Evolutionary conservation across 441 rosid species (phyloP), one percentile per base, ranked within the genome.

Genomic region (Flueggea neowawraea): DNA sequence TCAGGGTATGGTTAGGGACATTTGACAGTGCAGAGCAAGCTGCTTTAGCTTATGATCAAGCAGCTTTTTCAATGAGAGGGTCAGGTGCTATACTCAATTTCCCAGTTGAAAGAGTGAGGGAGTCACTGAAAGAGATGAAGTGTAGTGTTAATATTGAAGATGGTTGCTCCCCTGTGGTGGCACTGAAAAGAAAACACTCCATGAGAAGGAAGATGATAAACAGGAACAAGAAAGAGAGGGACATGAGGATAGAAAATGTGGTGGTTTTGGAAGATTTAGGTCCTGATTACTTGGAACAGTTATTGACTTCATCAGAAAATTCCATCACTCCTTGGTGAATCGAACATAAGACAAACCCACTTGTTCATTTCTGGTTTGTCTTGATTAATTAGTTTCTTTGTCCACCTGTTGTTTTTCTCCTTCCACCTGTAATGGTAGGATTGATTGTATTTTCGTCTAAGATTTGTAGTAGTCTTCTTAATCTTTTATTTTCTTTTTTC

Each of bases 41-140:
- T 0, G 98, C 97, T 70, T 44, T 90, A 60, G 98, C 98, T 0
- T 93, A 93, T 12, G 98, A 93, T 28, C 96, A 88, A 73, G 98
- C 98, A 0, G 98, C 98, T 15, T 84, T 75, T n/a, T 65, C 94
- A 22, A 90, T 84, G 92, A 77, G 98, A 66, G 98, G 98, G n/a
- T 50, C 81, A 0, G 78, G 82, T 1, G 96, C 98, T 3, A 66
- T 88, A 7, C 85, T 92, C 0, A 92, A 92, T 52, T 92, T 92
- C 66, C 89, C 98, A 8, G 85, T 66, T 17, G 98, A 88, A 57
- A 84, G 64, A 65, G 98, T 88, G 11, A 57, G 60, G 62, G 86
- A 84, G 32, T 92, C 98, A 12, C 87, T 90, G 1, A 62, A 62
- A 66, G 96, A 85, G 33, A 72, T 92, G 68, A 77, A 73, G 69